Base-by-base conservation (phyloP, 495 filamentous ascomycete genomes). In the Terfezia claveryi region DNA sequence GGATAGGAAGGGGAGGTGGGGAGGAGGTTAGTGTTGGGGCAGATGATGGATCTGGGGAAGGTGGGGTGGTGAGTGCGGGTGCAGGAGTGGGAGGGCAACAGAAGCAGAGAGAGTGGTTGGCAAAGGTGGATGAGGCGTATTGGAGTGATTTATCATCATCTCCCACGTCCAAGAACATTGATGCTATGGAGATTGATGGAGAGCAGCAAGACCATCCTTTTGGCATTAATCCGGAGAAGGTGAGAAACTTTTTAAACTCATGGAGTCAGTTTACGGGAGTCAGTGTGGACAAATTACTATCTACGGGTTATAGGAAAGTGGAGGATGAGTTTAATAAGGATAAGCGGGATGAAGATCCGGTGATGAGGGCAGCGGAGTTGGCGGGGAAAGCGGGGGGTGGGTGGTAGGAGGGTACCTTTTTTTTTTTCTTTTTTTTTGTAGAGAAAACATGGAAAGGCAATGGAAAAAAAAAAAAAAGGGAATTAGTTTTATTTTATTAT, bases 301-400 rank as follows among this genome's bases (percentile, higher is more conserved):
- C 80, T 63, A 98, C 91, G 41, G 87, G 76, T 37, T 96, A 87
- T 67, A 78, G 91, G 51, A 79, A 82, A 68, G 89, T 98, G 3
- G 82, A 93, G 60, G 94, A 93, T 67, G 87, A 95, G 68, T 84
- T 98, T 10, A 89, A 89, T 46, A 92, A 91, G 67, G 53, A 46
- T 49, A n/a, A 55, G 36, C 75, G 68, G 54, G 81, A 83, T 65
- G 83, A 84, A n/a, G 50, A 51, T n/a, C n/a, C n/a, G n/a, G 10
- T 11, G n/a, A 79, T 87, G 56, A 77, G 81, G 54, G 87, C 91
- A 16, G 80, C 85, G 50, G 87, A 92, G 63, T 72, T 98, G 62
- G 92, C 91, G 23, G 82, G 85, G 52, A 93, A 87, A 71, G 84
- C 88, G 49, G 91, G 88, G 53, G 89, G 91, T 50, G 91, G 91